Conservation (phyloP, 768 basidiomycete species). For the Leccinum sublutescens region DNA sequence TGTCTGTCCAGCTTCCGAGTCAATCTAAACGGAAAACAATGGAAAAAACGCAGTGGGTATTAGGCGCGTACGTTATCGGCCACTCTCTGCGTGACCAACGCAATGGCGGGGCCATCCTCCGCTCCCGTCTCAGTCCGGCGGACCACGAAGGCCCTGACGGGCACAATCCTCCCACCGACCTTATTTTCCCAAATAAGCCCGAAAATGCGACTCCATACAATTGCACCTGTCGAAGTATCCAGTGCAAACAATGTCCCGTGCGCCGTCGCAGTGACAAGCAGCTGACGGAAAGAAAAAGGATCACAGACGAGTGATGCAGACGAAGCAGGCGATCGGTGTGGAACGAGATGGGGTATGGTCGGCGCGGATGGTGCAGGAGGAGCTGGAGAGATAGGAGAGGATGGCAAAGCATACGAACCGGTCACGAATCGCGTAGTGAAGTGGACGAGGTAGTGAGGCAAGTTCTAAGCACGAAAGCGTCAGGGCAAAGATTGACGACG, state of each 20-base stretch:
- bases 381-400: conserved; percentile 29
- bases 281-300: conserved; percentile 82
- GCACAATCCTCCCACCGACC: conserved; percentile 54
- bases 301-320: conserved; percentile 57
- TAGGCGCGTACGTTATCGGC: conserved; percentile 55
- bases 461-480: conserved; percentile 42
- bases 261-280: conserved; percentile 70
- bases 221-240: conserved; percentile 72
- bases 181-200: conserved; percentile 66
- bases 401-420: conserved; percentile 57
- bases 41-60: background rate
- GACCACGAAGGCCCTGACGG: conserved; percentile 59
- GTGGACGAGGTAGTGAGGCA: conserved; percentile 65
- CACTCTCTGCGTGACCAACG: conserved; percentile 58
- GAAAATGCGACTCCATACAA: conserved; percentile 79
- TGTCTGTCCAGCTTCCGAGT: conserved; percentile 36
- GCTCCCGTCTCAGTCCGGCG: conserved; percentile 32
- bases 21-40: conserved; percentile 4
- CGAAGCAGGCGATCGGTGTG: conserved; percentile 27
- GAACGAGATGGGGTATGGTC: conserved; percentile 21
- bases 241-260: conserved; percentile 79
- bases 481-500: background rate
- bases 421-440: conserved; percentile 73
- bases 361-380: background rate
- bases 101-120: conserved; percentile 38